These are phyloP conservation scores for Trifolium pratense DNA, from an alignment of 306 rosid species.

Conservation along the genomic window DNA sequence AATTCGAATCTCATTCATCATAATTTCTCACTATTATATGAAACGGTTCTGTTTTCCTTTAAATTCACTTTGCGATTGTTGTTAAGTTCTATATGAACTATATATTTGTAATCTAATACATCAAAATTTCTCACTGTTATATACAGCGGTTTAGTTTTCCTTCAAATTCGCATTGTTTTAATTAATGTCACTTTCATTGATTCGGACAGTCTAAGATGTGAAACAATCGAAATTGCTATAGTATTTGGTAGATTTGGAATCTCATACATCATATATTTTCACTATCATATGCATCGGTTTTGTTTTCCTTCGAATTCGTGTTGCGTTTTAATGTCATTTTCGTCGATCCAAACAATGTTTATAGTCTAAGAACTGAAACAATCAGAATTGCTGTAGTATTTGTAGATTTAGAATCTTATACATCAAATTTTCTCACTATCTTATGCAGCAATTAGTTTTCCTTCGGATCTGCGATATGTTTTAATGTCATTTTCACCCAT, in stretches of 20 bases:
- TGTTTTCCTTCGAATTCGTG: neutral
- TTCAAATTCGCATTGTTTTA: neutral
- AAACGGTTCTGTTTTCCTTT: no score
- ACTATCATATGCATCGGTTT: neutral
- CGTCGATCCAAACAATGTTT: neutral
- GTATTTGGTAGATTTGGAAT: neutral
- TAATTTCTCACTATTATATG: neutral
- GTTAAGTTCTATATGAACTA: no score
- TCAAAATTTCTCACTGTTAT: neutral
- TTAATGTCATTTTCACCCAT: neutral
- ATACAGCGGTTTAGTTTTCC: conserved; percentile 1
- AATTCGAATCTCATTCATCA: neutral
- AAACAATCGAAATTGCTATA: neutral
- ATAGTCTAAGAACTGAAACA: neutral
- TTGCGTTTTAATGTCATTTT: neutral
- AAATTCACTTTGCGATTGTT: no score
- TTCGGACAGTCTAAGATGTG: neutral
- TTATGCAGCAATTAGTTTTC: conserved; percentile 8
- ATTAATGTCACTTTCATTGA: neutral
- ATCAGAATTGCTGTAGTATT: neutral
- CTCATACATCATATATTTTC: neutral
- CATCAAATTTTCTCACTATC: neutral
- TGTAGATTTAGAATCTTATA: neutral
- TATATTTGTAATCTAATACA: neutral
- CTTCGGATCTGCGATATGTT: neutral